phyloP scores from a whole-genome alignment of 768 basidiomycete species.

The Pleurotus cornucopiae region DNA sequence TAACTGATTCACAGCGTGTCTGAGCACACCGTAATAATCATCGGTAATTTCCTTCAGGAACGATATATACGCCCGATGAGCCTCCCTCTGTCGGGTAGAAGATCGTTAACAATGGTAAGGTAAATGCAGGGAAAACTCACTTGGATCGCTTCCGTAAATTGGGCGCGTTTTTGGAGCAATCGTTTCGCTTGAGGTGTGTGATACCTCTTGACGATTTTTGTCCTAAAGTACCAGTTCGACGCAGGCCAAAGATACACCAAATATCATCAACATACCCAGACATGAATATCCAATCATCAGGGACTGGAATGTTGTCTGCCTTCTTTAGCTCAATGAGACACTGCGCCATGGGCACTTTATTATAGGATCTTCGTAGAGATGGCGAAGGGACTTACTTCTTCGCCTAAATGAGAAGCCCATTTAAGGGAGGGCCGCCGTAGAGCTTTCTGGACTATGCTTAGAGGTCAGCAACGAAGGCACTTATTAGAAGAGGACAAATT shows the following conservation, averaged over 20 bases:
- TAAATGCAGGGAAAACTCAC: slow-evolving; percentile 18
- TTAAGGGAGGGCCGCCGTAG: slow-evolving; percentile 70
- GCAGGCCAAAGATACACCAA: background rate
- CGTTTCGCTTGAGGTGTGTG: slow-evolving; percentile 63
- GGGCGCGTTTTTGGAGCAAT: slow-evolving; percentile 69
- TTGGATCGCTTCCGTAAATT: slow-evolving; percentile 66
- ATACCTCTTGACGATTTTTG: slow-evolving; percentile 68
- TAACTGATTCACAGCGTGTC: slow-evolving; percentile 75
- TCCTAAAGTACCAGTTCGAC: slow-evolving; percentile 36
- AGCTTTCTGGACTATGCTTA: slow-evolving; percentile 57
- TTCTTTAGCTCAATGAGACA: slow-evolving; percentile 79
- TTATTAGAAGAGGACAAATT: background rate
- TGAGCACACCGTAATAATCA: slow-evolving; percentile 65
- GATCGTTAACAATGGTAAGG: background rate
- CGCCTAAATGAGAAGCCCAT: slow-evolving; percentile 61
- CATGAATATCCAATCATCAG: slow-evolving; percentile 57
- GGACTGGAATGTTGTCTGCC: slow-evolving; percentile 43
- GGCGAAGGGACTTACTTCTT: slow-evolving; percentile 50
- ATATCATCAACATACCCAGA: slow-evolving; percentile 44
- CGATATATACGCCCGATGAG: slow-evolving; percentile 56
- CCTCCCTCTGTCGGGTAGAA: slow-evolving; percentile 33
- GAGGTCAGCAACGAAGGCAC: background rate
- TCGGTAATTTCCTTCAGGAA: slow-evolving; percentile 70
- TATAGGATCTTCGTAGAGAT: too few species aligned
- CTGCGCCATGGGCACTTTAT: slow-evolving; percentile 28